phyloP scores from a whole-genome alignment of 129 eudicot genomes.

The Helianthus annuus region HanXRQr2.0-SUNRISE NC_035438.2:61830765-61831264 shows the following conservation, averaged over 20 bases:
- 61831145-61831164: slow-evolving; percentile 63
- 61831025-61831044: slow-evolving; percentile 47
- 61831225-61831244: slow-evolving; percentile 96
- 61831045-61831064: slow-evolving; percentile 94
- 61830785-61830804: slow-evolving; percentile 71
- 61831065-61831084: slow-evolving; percentile 82
- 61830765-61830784: slow-evolving; percentile 86
- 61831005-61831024: not conserved
- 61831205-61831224: slow-evolving; percentile 55
- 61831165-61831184: slow-evolving; percentile 89
- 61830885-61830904: slow-evolving; percentile 75
- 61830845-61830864: slow-evolving; percentile 58
- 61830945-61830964: not conserved
- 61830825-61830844: slow-evolving; percentile 80
- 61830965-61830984: not conserved
- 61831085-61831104: slow-evolving; percentile 76
- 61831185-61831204: slow-evolving; percentile 92
- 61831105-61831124: slow-evolving; percentile 95
- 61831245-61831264: slow-evolving; percentile 78
- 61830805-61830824: slow-evolving; percentile 66
- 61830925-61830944: slow-evolving; percentile 69
- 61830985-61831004: not conserved
- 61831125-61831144: slow-evolving; percentile 75
- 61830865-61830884: slow-evolving; percentile 68
- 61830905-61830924: slow-evolving; percentile 70